phyloP scores from a whole-genome alignment of 108 stramenopile genomes.

The Nitzschia sp. region DNA sequence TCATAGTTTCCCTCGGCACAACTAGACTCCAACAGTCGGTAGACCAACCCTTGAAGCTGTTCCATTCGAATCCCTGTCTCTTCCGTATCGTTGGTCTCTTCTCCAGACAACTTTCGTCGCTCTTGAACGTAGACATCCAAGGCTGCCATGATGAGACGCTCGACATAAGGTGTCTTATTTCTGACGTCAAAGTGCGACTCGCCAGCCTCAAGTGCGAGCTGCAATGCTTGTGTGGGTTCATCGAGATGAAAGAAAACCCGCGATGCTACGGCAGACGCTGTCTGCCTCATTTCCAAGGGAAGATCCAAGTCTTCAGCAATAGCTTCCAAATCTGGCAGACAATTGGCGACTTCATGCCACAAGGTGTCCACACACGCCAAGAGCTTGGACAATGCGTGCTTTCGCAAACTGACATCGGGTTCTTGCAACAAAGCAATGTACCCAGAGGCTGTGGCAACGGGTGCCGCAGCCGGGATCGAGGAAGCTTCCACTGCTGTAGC shows the following conservation, averaged over 20 bases:
- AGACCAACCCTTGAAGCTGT: conserved; percentile 88
- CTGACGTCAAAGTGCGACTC: conserved; percentile 78
- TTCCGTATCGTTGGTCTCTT: conserved; percentile 28
- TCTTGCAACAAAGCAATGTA: conserved; percentile 77
- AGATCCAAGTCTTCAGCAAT: conserved; percentile 69
- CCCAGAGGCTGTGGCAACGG: conserved; percentile 61
- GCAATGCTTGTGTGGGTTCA: conserved; percentile 93
- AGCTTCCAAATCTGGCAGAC: conserved; percentile 75
- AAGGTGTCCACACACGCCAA: conserved; percentile 66
- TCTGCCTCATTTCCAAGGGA: conserved; percentile 48
- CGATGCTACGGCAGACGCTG: conserved; percentile 90
- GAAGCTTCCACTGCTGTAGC: conserved; percentile 16
- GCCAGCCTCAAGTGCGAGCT: conserved; percentile 85
- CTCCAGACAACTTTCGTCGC: conserved; percentile 41
- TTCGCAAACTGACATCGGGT: conserved; percentile 48
- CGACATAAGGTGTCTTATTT: conserved; percentile 61
- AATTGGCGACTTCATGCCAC: conserved; percentile 87
- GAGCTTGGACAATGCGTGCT: conserved; percentile 60
- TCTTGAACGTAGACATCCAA: conserved; percentile 72
- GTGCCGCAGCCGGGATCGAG: conserved; percentile 4
- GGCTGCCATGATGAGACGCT: conserved; percentile 72
- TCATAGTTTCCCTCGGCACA: conserved; percentile 77
- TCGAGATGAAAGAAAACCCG: conserved; percentile 97
- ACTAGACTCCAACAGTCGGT: conserved; percentile 91
- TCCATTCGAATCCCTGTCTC: conserved; percentile 68